Conservation (phyloP, 2,329 filamentous ascomycete genomes). For the Ceratocystis colombiana region DNA sequence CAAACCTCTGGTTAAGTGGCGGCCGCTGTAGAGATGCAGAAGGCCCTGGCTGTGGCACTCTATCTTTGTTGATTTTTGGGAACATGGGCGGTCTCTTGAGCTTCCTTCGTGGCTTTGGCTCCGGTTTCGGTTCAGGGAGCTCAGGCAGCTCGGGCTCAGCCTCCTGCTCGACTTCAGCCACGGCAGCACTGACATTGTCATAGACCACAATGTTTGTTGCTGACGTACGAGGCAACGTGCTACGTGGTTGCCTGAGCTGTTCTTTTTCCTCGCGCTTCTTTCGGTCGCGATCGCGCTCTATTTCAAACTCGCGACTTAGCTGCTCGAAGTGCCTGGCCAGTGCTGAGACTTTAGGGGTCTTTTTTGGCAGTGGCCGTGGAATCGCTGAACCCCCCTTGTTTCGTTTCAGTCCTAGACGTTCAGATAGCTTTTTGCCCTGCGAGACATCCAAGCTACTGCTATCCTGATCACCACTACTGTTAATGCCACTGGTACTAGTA, state of each 20-base stretch:
- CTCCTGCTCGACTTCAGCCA: conserved; percentile 60
- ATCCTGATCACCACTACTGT: not conserved
- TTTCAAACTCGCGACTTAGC: conserved; percentile 90
- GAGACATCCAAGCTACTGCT: not conserved
- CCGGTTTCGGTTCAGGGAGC: conserved; percentile 10
- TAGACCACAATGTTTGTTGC: conserved; percentile 95
- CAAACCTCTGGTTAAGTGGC: not conserved
- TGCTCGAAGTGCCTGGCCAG: conserved; percentile 94
- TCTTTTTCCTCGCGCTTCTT: conserved; percentile 70
- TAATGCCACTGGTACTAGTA: not conserved
- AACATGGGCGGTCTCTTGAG: conserved; percentile 22
- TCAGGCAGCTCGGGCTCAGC: conserved; percentile 17
- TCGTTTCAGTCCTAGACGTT: conserved; percentile 62
- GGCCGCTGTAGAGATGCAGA: not conserved
- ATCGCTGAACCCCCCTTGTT: conserved; percentile 62
- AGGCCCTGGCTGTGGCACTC: not conserved
- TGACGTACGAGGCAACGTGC: conserved; percentile 72
- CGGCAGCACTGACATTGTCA: conserved; percentile 83
- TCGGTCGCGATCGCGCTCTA: conserved; percentile 78
- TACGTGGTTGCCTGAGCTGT: conserved; percentile 54
- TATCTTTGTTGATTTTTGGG: conserved; percentile 20
- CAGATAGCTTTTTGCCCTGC: conserved; percentile 57
- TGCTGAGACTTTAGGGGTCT: conserved; percentile 72
- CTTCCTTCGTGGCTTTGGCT: conserved; percentile 16
- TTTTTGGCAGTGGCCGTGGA: conserved; percentile 71